Base-by-base conservation (phyloP, 768 basidiomycete genomes). In the Mycena galericulata region DNA sequence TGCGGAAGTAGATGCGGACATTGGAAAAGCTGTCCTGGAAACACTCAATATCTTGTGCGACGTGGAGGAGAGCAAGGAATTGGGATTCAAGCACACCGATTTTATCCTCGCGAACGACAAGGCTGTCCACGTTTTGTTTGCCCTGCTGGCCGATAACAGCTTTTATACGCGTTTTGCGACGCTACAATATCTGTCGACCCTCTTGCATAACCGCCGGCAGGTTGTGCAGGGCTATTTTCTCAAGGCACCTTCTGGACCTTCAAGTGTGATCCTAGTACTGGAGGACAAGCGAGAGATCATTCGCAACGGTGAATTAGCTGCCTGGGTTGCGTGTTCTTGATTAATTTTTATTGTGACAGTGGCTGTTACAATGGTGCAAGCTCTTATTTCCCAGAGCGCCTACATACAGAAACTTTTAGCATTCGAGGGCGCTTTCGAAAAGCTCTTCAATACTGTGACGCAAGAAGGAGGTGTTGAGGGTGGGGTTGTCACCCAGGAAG, bases 341-440 rank as follows among this genome's bases (percentile, higher is more conserved):
- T 38, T 17, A 24, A 14, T 27, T 51, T 38, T 62, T 45, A 36
- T n/a, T 43, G 26, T 69, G 71, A 73, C 80, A 94, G 95, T 98
- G 86, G 92, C 90, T 26, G 89, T 98, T 41, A 84, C 90, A 18
- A 89, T 97, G 81, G 85, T 96, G 36, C 93, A 97, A 68, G 83
- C 89, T 7, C 84, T 99, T 17, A 89, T 93, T 40, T 89, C 90
- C 0, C 92, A 96, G 72, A 98, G 93, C 73, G 88, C 93, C 34
- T 95, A 98, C 77, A 94, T 99, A 38, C 97, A 98, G 76, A 99
- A 98, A 80, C 90, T 98, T 32, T 89, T 99, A 49, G 96, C 97
- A 0, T 99, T 99, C 73, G 96, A 96, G 73, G 96, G 98, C 22
- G 94, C 94, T 2, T 99, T 99, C 74, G 98, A 99, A 82, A 95